Base-by-base conservation (phyloP, 495 filamentous ascomycete genomes). In the Talaromyces stipitatus region DNA sequence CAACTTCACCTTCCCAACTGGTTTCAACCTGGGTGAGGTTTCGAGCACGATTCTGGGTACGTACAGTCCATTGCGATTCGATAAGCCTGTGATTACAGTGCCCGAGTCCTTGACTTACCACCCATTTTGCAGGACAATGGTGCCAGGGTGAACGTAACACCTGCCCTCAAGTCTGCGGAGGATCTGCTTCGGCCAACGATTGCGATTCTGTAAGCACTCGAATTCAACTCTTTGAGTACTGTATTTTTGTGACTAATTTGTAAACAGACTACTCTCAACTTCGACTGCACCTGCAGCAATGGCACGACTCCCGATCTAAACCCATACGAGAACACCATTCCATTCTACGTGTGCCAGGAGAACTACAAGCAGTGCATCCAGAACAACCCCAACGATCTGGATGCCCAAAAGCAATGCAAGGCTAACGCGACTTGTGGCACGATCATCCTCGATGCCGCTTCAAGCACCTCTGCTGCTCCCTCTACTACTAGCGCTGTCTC, bases 301-400 rank as follows among this genome's bases (percentile, higher is more conserved):
- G 79, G 77, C 51, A 74, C 65, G 18, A 58, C 52, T 7, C 81
- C 83, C 61, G 73, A 84, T 62, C 73, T 83, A 60, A 62, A 66
- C 24, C 65, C 66, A 54, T 87, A 82, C 70, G 46, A 64, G 30
- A 64, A 77, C 62, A 83, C 80, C 24, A 66, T 86, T 29, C 84
- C 84, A 41, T 82, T 74, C 70, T 77, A 71, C 64, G 74, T 80
- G 63, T 87, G 84, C 72, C 50, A 77, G 41, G 65, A 63, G 24
- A 78, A 70, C 62, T 80, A 64, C 58, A 64, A 54, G 46, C 68
- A 80, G 59, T 87, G 84, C 69, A 75, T 82, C 60, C 33, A 60
- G 4, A 56, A 67, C 36, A 66, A 80, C 66, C 69, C 74, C 58
- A 65, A 73, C 52, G 69, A 80, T 50, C 47, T 41, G 20, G 20